These are phyloP conservation scores for Potentilla sterilis DNA, from an alignment of 306 rosid species.

Conservation along the genomic window DNA sequence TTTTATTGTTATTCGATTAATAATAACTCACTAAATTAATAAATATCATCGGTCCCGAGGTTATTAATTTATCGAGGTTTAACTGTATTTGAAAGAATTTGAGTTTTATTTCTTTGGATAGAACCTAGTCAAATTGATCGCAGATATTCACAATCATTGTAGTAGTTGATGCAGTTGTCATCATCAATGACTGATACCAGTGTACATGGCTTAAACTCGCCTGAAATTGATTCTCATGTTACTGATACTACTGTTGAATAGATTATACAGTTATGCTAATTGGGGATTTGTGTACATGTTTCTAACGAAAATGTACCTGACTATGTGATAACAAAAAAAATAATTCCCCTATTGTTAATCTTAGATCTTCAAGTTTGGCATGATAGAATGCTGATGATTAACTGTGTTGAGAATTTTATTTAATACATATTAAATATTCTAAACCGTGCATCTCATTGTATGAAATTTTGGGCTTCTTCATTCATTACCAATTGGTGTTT, in stretches of 20 bases:
- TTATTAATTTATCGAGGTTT: too few species aligned
- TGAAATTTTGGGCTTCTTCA: neutral
- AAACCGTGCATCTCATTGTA: slow-evolving; percentile 2
- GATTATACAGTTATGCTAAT: neutral
- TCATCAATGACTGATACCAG: neutral
- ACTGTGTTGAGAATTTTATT: neutral
- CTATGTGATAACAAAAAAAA: neutral
- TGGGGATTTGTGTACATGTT: neutral
- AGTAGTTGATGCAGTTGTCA: neutral
- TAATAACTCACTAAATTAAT: too few species aligned
- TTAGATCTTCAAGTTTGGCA: neutral
- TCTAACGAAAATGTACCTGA: neutral
- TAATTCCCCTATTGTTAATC: neutral
- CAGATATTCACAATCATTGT: neutral
- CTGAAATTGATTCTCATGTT: neutral
- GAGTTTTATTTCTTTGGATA: neutral
- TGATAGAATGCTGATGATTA: neutral
- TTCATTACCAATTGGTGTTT: neutral
- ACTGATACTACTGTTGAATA: neutral
- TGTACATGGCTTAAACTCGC: neutral
- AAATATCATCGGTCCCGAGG: too few species aligned
- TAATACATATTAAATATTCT: neutral
- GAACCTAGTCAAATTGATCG: neutral
- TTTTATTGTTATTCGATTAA: too few species aligned
- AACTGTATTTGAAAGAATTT: neutral